Evolutionary conservation across 2,329 filamentous ascomycete species (phyloP).

Genomic region (Scopulariopsis brevicaulis): DNA sequence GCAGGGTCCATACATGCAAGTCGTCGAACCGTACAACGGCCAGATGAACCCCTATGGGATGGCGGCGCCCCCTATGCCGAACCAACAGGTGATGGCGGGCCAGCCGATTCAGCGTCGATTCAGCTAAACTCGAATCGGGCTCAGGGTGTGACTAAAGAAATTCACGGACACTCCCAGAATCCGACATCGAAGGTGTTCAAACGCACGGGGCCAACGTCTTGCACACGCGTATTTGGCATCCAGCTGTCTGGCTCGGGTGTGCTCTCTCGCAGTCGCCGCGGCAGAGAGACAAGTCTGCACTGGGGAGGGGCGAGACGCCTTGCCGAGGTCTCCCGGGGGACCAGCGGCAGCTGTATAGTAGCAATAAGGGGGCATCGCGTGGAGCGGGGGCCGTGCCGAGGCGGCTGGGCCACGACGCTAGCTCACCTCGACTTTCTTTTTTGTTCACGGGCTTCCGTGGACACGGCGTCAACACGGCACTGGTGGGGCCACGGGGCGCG

Average conservation of each 20-base stretch:
- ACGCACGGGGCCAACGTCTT: neutral
- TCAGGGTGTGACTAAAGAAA: neutral
- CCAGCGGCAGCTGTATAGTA: constrained; percentile 4
- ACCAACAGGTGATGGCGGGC: constrained; percentile 43
- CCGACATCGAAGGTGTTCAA: neutral
- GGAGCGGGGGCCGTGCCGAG: neutral
- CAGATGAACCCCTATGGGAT: constrained; percentile 51
- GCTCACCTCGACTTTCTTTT: neutral
- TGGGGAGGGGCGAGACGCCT: neutral
- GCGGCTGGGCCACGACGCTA: neutral
- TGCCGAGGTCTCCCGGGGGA: neutral
- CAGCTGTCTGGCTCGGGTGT: neutral
- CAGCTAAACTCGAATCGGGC: constrained; percentile 29
- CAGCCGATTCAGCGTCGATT: constrained; percentile 44
- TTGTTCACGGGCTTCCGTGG: constrained; percentile 19
- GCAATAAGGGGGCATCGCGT: neutral
- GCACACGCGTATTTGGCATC: neutral
- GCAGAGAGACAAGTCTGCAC: neutral
- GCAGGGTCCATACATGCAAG: constrained; percentile 42
- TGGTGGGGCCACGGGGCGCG: neutral
- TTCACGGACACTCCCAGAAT: neutral
- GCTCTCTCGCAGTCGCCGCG: neutral
- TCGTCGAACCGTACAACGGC: constrained; percentile 39
- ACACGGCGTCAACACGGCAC: constrained; percentile 18
- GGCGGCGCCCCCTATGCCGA: constrained; percentile 33